Evolutionary conservation across 768 basidiomycete genomes (phyloP).

Genomic region (Antrodiella citrinella): DNA sequence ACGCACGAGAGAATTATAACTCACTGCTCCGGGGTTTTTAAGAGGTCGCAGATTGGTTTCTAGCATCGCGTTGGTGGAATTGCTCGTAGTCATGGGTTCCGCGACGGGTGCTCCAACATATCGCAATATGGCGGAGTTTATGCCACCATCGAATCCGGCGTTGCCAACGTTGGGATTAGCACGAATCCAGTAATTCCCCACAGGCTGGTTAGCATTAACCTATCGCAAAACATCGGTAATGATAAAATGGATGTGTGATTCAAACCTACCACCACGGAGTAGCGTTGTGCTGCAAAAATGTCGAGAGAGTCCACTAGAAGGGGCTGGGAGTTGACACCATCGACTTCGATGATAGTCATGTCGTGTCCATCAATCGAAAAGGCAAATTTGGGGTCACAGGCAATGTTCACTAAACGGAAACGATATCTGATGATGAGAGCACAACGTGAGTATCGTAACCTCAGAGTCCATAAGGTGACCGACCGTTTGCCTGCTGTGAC

Average conservation of each 20-base stretch:
- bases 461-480: no score
- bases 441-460: no score
- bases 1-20: not conserved
- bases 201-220: slow-evolving; percentile 32
- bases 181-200: slow-evolving; percentile 52
- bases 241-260: not conserved
- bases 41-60: slow-evolving; percentile 33
- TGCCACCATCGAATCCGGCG: slow-evolving; percentile 25
- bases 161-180: slow-evolving; percentile 26
- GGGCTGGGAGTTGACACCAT: not conserved
- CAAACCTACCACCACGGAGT: slow-evolving; percentile 20
- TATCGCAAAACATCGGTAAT: slow-evolving; percentile 31
- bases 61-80: slow-evolving; percentile 22
- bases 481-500: slow-evolving; percentile 16
- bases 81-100: slow-evolving; percentile 34
- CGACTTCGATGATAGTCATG: slow-evolving; percentile 15
- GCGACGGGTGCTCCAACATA: slow-evolving; percentile 33
- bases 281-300: not conserved
- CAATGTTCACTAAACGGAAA: not conserved
- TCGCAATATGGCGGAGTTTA: slow-evolving; percentile 39
- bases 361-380: slow-evolving; percentile 30
- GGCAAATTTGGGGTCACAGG: slow-evolving; percentile 24
- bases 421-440: not conserved
- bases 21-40: slow-evolving; percentile 4
- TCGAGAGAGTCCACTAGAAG: not conserved